phyloP scores from a whole-genome alignment of 768 basidiomycete species.

The Leccinum boreale region DNA sequence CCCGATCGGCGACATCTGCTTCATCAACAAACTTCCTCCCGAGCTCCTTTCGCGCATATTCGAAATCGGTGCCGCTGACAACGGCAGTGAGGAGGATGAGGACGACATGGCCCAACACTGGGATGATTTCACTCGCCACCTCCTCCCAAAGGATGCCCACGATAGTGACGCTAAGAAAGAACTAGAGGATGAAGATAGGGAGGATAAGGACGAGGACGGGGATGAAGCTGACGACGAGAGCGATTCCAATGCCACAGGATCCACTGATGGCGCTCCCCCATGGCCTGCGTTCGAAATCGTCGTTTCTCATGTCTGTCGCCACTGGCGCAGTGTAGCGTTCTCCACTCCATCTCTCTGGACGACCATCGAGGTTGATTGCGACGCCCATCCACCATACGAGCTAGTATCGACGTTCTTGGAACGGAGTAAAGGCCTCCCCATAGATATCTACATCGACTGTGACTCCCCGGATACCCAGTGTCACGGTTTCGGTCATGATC shows the following conservation, averaged over 20 bases:
- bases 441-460: constrained; percentile 52
- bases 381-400: constrained; percentile 40
- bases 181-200: background rate
- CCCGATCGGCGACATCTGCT: constrained; percentile 40
- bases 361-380: constrained; percentile 25
- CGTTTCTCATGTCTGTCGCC: constrained; percentile 59
- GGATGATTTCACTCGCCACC: constrained; percentile 9
- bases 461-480: constrained; percentile 27
- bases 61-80: constrained; percentile 40
- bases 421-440: constrained; percentile 51
- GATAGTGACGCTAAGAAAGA: constrained; percentile 1
- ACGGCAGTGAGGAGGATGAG: constrained; percentile 37
- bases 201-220: background rate
- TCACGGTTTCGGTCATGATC: constrained; percentile 13
- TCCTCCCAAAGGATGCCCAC: constrained; percentile 34
- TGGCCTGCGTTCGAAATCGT: constrained; percentile 45
- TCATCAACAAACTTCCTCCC: constrained; percentile 50
- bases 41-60: constrained; percentile 60
- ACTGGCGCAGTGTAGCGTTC: constrained; percentile 55
- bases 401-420: constrained; percentile 44
- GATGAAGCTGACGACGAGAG: constrained; percentile 3
- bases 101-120: constrained; percentile 23
- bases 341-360: constrained; percentile 59
- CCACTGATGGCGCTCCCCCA: background rate
- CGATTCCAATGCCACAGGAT: constrained; percentile 1